These are phyloP conservation scores for Microsporum audouinii DNA, from an alignment of 2,329 filamentous ascomycete species.

Conservation along the genomic window DNA sequence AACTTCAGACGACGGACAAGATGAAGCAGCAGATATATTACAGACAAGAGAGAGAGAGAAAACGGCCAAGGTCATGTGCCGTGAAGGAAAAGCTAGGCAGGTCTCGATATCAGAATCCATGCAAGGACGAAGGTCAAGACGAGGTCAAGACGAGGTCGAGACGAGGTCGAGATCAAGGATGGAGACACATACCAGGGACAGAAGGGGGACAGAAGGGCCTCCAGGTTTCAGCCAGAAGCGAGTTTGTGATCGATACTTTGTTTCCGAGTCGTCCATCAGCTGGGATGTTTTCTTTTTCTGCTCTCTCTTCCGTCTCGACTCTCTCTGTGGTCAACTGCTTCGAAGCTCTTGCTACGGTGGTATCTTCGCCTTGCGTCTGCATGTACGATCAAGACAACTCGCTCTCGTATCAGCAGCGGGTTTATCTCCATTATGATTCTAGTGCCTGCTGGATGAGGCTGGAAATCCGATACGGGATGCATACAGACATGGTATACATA, in stretches of 20 bases:
- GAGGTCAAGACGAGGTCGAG: not conserved
- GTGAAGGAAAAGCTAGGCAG: not conserved
- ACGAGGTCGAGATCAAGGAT: not conserved
- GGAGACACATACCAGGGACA: not conserved
- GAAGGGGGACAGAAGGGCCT: not conserved
- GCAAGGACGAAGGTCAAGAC: not conserved
- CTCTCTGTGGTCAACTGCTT: too few species aligned
- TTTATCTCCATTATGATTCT: slow-evolving; percentile 3
- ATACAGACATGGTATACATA: not conserved
- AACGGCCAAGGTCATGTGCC: not conserved
- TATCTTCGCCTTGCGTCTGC: not conserved
- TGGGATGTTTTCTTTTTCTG: not conserved
- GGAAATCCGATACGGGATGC: not conserved
- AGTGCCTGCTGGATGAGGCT: not conserved
- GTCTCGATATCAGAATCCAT: not conserved
- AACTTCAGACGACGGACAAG: not conserved
- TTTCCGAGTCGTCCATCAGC: not conserved
- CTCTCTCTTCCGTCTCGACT: not conserved
- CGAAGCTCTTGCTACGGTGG: not conserved
- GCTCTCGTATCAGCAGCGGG: slow-evolving; percentile 2
- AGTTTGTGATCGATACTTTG: not conserved
- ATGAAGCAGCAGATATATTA: not conserved
- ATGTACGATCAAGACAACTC: not conserved
- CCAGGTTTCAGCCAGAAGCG: slow-evolving; percentile 3
- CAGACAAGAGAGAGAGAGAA: not conserved